phyloP scores from a whole-genome alignment of 2,329 filamentous ascomycete species.

The Didymellaceae sp. region DNA sequence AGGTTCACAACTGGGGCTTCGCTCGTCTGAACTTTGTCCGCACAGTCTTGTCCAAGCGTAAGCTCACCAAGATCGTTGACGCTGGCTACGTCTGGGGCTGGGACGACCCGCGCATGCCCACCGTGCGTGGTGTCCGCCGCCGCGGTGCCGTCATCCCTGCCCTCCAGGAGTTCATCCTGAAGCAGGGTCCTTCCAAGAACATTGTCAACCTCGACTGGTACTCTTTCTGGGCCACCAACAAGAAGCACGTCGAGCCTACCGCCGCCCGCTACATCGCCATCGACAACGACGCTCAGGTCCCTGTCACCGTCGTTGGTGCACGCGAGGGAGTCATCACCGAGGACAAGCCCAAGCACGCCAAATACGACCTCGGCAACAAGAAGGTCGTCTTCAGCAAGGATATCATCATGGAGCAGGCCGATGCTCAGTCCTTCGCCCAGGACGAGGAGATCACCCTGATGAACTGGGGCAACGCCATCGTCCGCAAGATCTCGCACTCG shows the following conservation, averaged over 20 bases:
- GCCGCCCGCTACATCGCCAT: slow-evolving; percentile 62
- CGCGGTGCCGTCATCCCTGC: slow-evolving; percentile 81
- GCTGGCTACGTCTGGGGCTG: slow-evolving; percentile 78
- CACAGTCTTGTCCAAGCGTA: slow-evolving; percentile 84
- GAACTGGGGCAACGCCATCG: slow-evolving; percentile 92
- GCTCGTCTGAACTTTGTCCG: slow-evolving; percentile 82
- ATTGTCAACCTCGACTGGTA: slow-evolving; percentile 86
- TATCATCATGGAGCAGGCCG: slow-evolving; percentile 84
- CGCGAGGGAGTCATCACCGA: slow-evolving; percentile 63
- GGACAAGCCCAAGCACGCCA: slow-evolving; percentile 85
- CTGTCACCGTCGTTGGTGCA: slow-evolving; percentile 70
- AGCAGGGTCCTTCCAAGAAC: slow-evolving; percentile 83
- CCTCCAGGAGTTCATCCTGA: slow-evolving; percentile 81
- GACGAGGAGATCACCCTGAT: slow-evolving; percentile 95
- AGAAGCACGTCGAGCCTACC: slow-evolving; percentile 60
- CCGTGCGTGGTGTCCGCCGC: slow-evolving; percentile 77
- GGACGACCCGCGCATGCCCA: slow-evolving; percentile 88
- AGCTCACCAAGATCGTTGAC: slow-evolving; percentile 83
- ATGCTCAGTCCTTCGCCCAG: slow-evolving; percentile 79
- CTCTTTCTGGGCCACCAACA: slow-evolving; percentile 62
- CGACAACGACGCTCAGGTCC: slow-evolving; percentile 72
- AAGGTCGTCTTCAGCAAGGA: slow-evolving; percentile 79
- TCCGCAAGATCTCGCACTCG: slow-evolving; percentile 68
- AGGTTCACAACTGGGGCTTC: slow-evolving; percentile 87
- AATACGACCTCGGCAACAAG: slow-evolving; percentile 88